Percentiles rank a stretch among this genome's conserved stretches.
These are phyloP conservation scores for Neoascochyta sp. DNA, from an alignment of 2,329 filamentous ascomycete species.

Conservation along the genomic window DNA sequence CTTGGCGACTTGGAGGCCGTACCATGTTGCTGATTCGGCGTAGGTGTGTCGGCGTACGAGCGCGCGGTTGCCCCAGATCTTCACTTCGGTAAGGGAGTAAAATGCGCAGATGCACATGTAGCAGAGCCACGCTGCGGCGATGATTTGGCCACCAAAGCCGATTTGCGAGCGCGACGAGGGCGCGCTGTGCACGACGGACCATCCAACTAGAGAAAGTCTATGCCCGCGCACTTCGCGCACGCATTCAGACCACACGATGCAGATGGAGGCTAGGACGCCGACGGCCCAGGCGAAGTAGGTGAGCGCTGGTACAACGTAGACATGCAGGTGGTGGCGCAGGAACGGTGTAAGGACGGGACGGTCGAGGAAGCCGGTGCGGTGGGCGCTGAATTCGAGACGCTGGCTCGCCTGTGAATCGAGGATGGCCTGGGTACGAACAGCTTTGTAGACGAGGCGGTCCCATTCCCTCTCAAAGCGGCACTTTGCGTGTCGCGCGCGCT, in stretches of 20 bases:
- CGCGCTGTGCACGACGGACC: slow-evolving; percentile 72
- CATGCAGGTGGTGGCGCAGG: slow-evolving; percentile 74
- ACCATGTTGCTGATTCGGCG: slow-evolving; percentile 92
- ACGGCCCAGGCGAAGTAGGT: slow-evolving; percentile 64
- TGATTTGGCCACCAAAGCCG: slow-evolving; percentile 79
- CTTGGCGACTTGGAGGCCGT: slow-evolving; percentile 85
- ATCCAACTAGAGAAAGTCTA: slow-evolving; percentile 66
- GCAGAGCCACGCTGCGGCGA: slow-evolving; percentile 81
- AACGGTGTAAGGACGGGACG: slow-evolving; percentile 69
- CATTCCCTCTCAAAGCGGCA: slow-evolving; percentile 82
- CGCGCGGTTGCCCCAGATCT: slow-evolving; percentile 95
- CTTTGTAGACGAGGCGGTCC: slow-evolving; percentile 71
- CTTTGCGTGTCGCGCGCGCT: slow-evolving; percentile 77
- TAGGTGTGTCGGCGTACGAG: slow-evolving; percentile 88
- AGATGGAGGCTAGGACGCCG: slow-evolving; percentile 70
- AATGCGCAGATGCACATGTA: slow-evolving; percentile 95
- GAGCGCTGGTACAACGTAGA: slow-evolving; percentile 66
- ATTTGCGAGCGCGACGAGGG: slow-evolving; percentile 68
- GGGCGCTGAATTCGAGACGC: slow-evolving; percentile 69
- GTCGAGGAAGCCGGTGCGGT: slow-evolving; percentile 43
- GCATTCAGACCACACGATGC: slow-evolving; percentile 90
- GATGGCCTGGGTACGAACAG: slow-evolving; percentile 72
- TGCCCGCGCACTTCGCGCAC: slow-evolving; percentile 69
- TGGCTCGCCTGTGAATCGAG: slow-evolving; percentile 79
- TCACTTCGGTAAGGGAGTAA: slow-evolving; percentile 83